Percentiles rank a stretch among this genome's conserved stretches.
Evolutionary conservation across 441 rosid species (phyloP).

Genomic region (Aleurites moluccanus): DNA sequence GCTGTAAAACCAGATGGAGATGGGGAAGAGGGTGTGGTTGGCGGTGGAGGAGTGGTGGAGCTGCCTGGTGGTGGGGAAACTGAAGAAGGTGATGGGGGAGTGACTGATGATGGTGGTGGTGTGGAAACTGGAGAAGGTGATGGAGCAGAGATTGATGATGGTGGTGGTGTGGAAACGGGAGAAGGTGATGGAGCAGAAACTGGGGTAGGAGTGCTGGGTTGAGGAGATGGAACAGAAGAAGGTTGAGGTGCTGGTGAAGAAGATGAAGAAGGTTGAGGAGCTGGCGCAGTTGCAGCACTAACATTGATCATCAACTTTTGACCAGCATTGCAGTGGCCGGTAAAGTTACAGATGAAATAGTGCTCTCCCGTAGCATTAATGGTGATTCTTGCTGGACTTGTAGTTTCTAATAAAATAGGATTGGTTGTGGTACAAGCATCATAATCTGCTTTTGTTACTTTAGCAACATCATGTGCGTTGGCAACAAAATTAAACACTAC

Average conservation of each 20-base stretch:
- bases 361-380: constrained; percentile 36
- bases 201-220: constrained; percentile 21
- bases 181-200: constrained; percentile 24
- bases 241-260: constrained; percentile 29
- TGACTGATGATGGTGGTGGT: neutral
- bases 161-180: constrained; percentile 10
- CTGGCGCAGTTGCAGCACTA: constrained; percentile 23
- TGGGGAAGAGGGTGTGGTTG: constrained; percentile 24
- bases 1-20: constrained; percentile 26
- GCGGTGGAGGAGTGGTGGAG: constrained; percentile 11
- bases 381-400: constrained; percentile 38
- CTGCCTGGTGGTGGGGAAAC: neutral
- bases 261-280: constrained; percentile 29
- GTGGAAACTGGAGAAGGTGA: constrained; percentile 21
- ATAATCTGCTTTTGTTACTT: constrained; percentile 32
- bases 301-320: constrained; percentile 47
- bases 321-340: constrained; percentile 37
- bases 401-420: neutral
- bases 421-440: constrained; percentile 32
- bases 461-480: constrained; percentile 35
- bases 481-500: constrained; percentile 40
- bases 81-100: constrained; percentile 14
- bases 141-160: no score
- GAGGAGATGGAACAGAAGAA: no score
- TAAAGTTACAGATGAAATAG: constrained; percentile 33